These are phyloP conservation scores for Suhomyces kunorum DNA, from an alignment of 1,139 yeast species.

Conservation along the genomic window DNA sequence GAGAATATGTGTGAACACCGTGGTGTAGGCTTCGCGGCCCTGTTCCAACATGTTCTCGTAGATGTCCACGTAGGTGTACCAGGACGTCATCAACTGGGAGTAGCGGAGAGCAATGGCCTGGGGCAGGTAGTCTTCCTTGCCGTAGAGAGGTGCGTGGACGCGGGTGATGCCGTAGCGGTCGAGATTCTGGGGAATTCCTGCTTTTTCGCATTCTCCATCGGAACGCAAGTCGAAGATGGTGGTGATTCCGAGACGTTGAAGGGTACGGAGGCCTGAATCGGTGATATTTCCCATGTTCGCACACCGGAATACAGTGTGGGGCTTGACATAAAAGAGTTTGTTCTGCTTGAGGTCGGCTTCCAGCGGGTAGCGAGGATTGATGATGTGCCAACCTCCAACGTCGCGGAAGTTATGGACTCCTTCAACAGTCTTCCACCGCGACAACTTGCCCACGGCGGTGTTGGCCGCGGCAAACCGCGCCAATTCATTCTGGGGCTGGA, in stretches of 20 bases:
- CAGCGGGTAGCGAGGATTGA: slow-evolving; percentile 29
- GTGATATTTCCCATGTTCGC: slow-evolving; percentile 61
- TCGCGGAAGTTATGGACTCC: slow-evolving; percentile 79
- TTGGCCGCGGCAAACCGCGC: slow-evolving; percentile 49
- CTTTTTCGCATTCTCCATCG: slow-evolving; percentile 53
- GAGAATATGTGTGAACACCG: slow-evolving; percentile 53
- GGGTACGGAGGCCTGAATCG: slow-evolving; percentile 40
- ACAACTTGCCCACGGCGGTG: slow-evolving; percentile 37
- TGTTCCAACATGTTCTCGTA: slow-evolving; percentile 58
- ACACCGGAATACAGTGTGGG: slow-evolving; percentile 60
- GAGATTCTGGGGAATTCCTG: slow-evolving; percentile 45
- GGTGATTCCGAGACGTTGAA: slow-evolving; percentile 50
- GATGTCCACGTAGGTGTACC: slow-evolving; percentile 65
- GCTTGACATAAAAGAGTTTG: slow-evolving; percentile 45
- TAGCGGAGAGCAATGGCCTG: slow-evolving; percentile 62
- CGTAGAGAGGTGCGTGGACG: slow-evolving; percentile 61
- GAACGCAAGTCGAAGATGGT: slow-evolving; percentile 73
- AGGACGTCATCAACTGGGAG: slow-evolving; percentile 56
- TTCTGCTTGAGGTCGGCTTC: no score
- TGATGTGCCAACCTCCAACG: slow-evolving; percentile 70
- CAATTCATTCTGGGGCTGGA: slow-evolving; percentile 51
- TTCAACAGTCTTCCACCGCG: slow-evolving; percentile 63
- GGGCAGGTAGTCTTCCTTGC: slow-evolving; percentile 61
- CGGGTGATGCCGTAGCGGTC: slow-evolving; percentile 50
- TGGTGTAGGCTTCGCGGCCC: slow-evolving; percentile 49